These are phyloP conservation scores for Melastoma candidum DNA, from an alignment of 441 rosid genomes.

Conservation along the genomic window DNA sequence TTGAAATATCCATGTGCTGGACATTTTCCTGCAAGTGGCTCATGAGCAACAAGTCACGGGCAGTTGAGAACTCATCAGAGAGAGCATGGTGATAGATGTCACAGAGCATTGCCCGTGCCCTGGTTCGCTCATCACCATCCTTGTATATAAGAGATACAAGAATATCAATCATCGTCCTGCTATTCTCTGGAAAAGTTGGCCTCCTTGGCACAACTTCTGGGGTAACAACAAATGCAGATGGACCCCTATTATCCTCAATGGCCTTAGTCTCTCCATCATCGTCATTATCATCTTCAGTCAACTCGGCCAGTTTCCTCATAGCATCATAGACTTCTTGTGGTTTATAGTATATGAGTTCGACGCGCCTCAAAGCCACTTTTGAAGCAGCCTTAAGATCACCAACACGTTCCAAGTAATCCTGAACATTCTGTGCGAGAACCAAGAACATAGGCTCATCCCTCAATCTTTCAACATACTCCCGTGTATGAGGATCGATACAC, in stretches of 20 bases:
- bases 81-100: constrained; percentile 70
- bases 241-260: constrained; percentile 34
- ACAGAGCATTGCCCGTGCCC: constrained; percentile 83
- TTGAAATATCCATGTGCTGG: constrained; percentile 64
- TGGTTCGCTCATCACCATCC: constrained; percentile 70
- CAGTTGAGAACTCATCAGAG: constrained; percentile 43
- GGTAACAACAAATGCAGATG: constrained; percentile 43
- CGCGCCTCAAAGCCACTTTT: constrained; percentile 51
- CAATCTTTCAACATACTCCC: constrained; percentile 64
- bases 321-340: constrained; percentile 76
- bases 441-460: constrained; percentile 59
- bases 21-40: constrained; percentile 66
- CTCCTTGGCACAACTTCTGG: constrained; percentile 62
- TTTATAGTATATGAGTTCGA: constrained; percentile 64
- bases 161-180: constrained; percentile 61
- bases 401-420: constrained; percentile 43
- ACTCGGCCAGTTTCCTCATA: constrained; percentile 65
- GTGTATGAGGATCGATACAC: constrained; percentile 69
- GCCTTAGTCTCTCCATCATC: constrained; percentile 23
- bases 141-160: constrained; percentile 65
- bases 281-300: constrained; percentile 28
- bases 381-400: constrained; percentile 54
- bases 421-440: constrained; percentile 66
- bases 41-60: constrained; percentile 65
- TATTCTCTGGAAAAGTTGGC: constrained; percentile 59